A percentile compares a stretch with the other conserved stretches of the same genome.
These are phyloP conservation scores for Coffea eugenioides DNA, from an alignment of 257 asterid genomes.

Conservation along the genomic window DNA sequence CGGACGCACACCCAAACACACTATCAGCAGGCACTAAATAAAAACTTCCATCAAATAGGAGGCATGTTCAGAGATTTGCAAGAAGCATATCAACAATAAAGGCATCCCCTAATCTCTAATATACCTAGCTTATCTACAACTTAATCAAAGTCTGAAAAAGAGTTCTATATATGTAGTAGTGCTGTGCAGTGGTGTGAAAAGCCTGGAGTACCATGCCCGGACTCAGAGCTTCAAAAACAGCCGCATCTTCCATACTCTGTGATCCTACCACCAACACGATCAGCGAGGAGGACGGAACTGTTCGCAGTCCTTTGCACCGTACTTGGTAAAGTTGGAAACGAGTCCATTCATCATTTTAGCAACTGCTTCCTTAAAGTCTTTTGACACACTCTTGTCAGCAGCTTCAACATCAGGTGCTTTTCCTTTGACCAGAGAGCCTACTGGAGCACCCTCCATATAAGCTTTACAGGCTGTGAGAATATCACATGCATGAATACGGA, in stretches of 20 bases:
- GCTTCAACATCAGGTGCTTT: constrained; percentile 20
- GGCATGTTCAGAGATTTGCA: not conserved
- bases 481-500: constrained; percentile 35
- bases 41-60: not conserved
- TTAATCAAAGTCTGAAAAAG: not conserved
- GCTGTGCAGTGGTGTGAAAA: not conserved
- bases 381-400: constrained; percentile 15
- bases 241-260: not conserved
- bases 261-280: not conserved
- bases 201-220: not conserved
- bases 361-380: constrained; percentile 27
- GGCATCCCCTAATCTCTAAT: not conserved
- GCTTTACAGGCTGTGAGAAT: constrained; percentile 51
- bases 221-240: not conserved
- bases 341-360: constrained; percentile 44
- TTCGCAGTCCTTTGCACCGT: constrained; percentile 48
- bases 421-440: constrained; percentile 45
- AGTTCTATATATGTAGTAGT: not conserved
- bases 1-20: not conserved
- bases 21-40: not conserved
- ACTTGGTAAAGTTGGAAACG: constrained; percentile 37
- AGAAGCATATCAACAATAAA: not conserved
- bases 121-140: constrained; percentile 5
- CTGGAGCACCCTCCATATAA: constrained; percentile 43
- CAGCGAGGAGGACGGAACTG: constrained; percentile 28